A percentile compares a stretch with the other conserved stretches of the same genome.
phyloP scores from a whole-genome alignment of 441 rosid genomes.

The Pelargonium cotyledonis region DNA sequence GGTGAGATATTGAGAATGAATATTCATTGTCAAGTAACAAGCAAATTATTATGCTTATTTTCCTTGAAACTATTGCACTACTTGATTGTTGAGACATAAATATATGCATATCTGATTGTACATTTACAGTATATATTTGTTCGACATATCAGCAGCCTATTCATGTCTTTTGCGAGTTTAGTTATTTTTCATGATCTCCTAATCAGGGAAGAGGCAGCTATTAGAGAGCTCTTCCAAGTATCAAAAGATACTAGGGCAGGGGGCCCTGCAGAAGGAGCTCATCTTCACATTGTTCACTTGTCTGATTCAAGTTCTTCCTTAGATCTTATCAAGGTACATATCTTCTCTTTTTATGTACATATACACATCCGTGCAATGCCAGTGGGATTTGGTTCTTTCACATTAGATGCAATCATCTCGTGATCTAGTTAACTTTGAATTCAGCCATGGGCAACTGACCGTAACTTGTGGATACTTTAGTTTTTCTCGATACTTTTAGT shows the following conservation, averaged over 20 bases:
- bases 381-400: background rate
- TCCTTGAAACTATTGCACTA: background rate
- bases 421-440: background rate
- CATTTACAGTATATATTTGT: too few relatives aligned
- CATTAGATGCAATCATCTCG: background rate
- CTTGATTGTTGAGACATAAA: background rate
- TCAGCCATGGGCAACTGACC: background rate
- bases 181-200: conserved; percentile 9
- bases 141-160: background rate
- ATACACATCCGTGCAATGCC: background rate
- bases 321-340: conserved; percentile 63
- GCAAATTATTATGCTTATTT: background rate
- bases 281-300: conserved; percentile 88
- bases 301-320: conserved; percentile 79
- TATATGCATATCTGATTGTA: too few relatives aligned
- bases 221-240: conserved; percentile 57
- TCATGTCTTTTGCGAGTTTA: conserved; percentile 12
- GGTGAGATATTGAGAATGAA: conserved; percentile 38
- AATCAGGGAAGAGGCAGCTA: conserved; percentile 88
- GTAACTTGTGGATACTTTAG: background rate
- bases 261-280: conserved; percentile 86
- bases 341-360: conserved; percentile 5
- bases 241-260: conserved; percentile 62
- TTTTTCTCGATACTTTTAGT: too few relatives aligned
- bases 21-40: background rate